Evolutionary conservation across 108 stramenopile species (phyloP), one percentile per base, ranked within the genome.

Genomic region (Asterionellopsis glacialis): DNA sequence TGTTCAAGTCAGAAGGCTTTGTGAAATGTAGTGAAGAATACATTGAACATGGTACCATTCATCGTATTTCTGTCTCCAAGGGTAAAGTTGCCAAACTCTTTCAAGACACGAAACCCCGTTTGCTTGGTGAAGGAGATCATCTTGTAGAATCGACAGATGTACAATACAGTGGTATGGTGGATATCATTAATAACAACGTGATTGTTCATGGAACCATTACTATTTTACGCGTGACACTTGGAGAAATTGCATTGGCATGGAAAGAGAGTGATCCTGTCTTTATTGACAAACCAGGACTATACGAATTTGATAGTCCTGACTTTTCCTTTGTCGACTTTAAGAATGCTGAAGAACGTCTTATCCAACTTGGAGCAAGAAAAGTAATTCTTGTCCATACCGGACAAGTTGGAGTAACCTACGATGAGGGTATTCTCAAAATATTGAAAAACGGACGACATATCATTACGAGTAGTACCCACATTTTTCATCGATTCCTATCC

Each of bases 161-260:
- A 28, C 26, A 39, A 5, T 67, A 67, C 61, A 21, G 15, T 26
- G 72, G 64, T 14, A 62, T 21, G 12, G 66, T 59, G 19, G 19
- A 50, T 11, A 63, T 69, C n/a, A 45, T 40, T 24, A 41, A 18
- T 13, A 27, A 57, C 28, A 64, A 63, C 51, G 49, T 64, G 26
- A 73, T 73, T 18, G 38, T 39, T 1, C 72, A 73, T 41, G 72
- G 60, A 21, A 73, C 72, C 51, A 63, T 73, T 33, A 65, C 64
- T 0, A 66, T 72, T 55, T 19, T 66, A 0, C 64, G 65, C n/a
- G 52, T 69, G 6, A 52, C 59, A 10, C 16, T 24, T 24, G 70
- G 70, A 11, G 59, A 61, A 42, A 59, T 72, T 51, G 70, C 65
- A n/a, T 52, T 72, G 59, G 65, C 64, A 33, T 72, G 70, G 70